A percentile compares a stretch with the other conserved stretches of the same genome.
phyloP scores from a whole-genome alignment of 208 protist species.

The Acanthamoeba castellanii region DNA sequence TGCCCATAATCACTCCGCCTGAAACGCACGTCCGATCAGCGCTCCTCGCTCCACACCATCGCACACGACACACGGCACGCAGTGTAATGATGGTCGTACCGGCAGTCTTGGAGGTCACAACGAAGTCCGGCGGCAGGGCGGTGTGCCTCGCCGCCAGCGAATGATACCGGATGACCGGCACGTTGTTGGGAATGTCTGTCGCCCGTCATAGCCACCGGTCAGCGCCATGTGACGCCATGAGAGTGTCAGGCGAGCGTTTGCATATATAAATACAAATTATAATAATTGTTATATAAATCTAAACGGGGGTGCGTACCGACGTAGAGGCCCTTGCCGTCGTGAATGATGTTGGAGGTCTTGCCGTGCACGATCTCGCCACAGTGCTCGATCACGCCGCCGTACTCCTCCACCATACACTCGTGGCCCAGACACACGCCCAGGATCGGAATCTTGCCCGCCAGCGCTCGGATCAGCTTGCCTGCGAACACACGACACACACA shows the following conservation, averaged over 20 bases:
- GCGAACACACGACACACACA: neutral
- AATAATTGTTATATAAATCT: too few relatives aligned
- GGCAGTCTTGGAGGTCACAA: slow-evolving; percentile 72
- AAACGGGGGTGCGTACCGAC: neutral
- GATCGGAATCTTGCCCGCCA: slow-evolving; percentile 79
- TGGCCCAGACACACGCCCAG: slow-evolving; percentile 82
- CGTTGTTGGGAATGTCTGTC: slow-evolving; percentile 72
- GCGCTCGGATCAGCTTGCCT: slow-evolving; percentile 44
- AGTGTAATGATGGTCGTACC: neutral
- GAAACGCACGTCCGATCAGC: neutral
- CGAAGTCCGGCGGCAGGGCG: slow-evolving; percentile 70
- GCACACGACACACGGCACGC: too few relatives aligned
- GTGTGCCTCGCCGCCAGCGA: slow-evolving; percentile 77
- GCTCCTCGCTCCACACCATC: neutral
- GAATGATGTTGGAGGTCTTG: slow-evolving; percentile 79
- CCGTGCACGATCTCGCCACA: slow-evolving; percentile 85
- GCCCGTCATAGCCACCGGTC: neutral
- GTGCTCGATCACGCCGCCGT: slow-evolving; percentile 77
- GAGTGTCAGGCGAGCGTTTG: neutral
- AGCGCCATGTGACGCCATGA: too few relatives aligned
- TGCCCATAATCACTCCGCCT: slow-evolving; percentile 84
- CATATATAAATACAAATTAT: too few relatives aligned
- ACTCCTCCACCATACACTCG: slow-evolving; percentile 81
- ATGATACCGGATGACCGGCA: slow-evolving; percentile 84
- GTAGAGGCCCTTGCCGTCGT: slow-evolving; percentile 82